These are phyloP conservation scores for Curvularia eragrostidis DNA, from an alignment of 2,329 filamentous ascomycete genomes.

Conservation along the genomic window DNA sequence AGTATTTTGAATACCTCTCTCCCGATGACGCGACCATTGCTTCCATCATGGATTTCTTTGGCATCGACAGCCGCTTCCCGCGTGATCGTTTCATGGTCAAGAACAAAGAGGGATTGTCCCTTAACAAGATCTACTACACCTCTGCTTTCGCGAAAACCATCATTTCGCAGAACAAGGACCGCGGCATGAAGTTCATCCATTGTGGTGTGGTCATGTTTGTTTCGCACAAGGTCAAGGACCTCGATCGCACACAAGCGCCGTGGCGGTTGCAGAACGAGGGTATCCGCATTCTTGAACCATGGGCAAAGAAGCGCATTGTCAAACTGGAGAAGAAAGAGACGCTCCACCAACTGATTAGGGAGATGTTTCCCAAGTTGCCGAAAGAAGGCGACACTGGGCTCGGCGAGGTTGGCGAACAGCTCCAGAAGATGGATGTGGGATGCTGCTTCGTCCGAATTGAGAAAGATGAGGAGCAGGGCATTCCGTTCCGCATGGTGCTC, in stretches of 20 bases:
- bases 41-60: conserved; percentile 83
- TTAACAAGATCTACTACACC: conserved; percentile 97
- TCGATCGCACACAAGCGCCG: conserved; percentile 86
- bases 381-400: conserved; percentile 76
- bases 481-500: conserved; percentile 81
- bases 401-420: conserved; percentile 85
- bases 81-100: conserved; percentile 93
- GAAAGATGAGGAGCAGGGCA: conserved; percentile 70
- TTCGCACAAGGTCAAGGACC: conserved; percentile 77
- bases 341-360: conserved; percentile 79
- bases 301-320: conserved; percentile 84
- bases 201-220: conserved; percentile 95
- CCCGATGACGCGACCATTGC: conserved; percentile 76
- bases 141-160: conserved; percentile 84
- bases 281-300: conserved; percentile 87
- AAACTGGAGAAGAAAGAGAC: conserved; percentile 77
- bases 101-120: conserved; percentile 84
- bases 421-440: conserved; percentile 80
- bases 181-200: conserved; percentile 93
- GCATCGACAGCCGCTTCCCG: conserved; percentile 83
- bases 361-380: conserved; percentile 94
- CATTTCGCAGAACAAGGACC: conserved; percentile 83
- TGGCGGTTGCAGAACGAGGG: conserved; percentile 98
- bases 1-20: conserved; percentile 91
- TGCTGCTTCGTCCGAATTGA: conserved; percentile 90